phyloP scores from a whole-genome alignment of 2,329 filamentous ascomycete species.

The Colletotrichum musae region DNA sequence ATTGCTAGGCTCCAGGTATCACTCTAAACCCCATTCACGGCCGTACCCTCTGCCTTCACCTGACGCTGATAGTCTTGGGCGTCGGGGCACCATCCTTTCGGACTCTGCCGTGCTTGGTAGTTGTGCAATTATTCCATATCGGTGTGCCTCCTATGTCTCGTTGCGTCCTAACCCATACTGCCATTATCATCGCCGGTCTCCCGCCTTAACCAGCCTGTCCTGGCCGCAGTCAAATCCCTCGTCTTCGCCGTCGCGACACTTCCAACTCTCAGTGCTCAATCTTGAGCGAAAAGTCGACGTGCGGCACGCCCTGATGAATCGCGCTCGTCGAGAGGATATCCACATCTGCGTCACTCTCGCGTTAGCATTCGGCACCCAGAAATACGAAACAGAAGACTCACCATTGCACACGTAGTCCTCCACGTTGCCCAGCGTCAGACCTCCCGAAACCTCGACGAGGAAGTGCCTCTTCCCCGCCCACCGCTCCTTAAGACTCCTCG shows the following conservation, averaged over 20 bases:
- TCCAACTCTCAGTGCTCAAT: constrained; percentile 66
- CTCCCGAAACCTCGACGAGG: constrained; percentile 92
- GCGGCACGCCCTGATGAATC: constrained; percentile 94
- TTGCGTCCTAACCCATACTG: too few species aligned
- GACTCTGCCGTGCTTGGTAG: too few species aligned
- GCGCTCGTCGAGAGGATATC: constrained; percentile 97
- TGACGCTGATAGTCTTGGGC: too few species aligned
- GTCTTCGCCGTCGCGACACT: not conserved
- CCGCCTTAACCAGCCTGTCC: too few species aligned
- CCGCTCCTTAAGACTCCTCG: constrained; percentile 81
- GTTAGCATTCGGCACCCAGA: constrained; percentile 11
- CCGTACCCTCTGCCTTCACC: too few species aligned
- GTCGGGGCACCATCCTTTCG: too few species aligned
- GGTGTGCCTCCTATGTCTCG: too few species aligned
- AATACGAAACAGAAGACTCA: constrained; percentile 55
- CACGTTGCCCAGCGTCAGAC: constrained; percentile 88
- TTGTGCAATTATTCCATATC: too few species aligned
- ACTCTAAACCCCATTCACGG: too few species aligned
- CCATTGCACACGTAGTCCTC: constrained; percentile 82
- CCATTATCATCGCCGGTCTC: too few species aligned
- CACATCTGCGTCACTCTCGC: constrained; percentile 70
- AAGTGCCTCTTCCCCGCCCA: constrained; percentile 84
- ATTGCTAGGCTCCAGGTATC: too few species aligned
- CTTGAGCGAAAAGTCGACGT: constrained; percentile 97
- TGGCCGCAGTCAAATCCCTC: too few species aligned